Conservation (phyloP, 441 rosid genomes). For the Pelargonium australe region DNA sequence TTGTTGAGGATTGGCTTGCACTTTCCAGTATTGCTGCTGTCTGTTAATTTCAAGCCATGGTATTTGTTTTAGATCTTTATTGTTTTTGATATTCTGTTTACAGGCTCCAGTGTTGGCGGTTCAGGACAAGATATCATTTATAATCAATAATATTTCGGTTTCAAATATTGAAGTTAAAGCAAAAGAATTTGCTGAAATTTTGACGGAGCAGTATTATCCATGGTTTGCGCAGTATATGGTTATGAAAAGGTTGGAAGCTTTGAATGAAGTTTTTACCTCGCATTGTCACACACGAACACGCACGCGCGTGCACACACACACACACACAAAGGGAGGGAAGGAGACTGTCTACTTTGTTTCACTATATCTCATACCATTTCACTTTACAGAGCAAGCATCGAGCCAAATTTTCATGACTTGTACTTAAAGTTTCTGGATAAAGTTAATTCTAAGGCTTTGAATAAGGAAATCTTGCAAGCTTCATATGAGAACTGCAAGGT, state of each 20-base stretch:
- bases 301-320: neutral
- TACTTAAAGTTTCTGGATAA: constrained; percentile 95
- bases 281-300: neutral
- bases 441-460: constrained; percentile 74
- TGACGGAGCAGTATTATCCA: constrained; percentile 75
- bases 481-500: constrained; percentile 99
- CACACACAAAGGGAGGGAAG: neutral
- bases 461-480: constrained; percentile 83
- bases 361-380: constrained; percentile 1
- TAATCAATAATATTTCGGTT: constrained; percentile 76
- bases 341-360: neutral
- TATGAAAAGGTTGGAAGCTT: constrained; percentile 73
- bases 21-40: neutral
- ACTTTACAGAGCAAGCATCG: constrained; percentile 87
- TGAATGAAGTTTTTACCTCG: neutral
- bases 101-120: constrained; percentile 85
- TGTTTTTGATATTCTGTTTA: constrained; percentile 19
- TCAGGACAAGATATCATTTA: constrained; percentile 91
- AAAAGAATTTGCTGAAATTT: constrained; percentile 76
- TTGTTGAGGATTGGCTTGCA: constrained; percentile 3
- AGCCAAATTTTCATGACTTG: constrained; percentile 94
- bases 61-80: neutral
- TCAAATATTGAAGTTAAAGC: constrained; percentile 80
- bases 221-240: constrained; percentile 99
- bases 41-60: neutral